Base-by-base conservation (phyloP, 2,329 filamentous ascomycete genomes). In the Cryphonectria parasitica region DNA sequence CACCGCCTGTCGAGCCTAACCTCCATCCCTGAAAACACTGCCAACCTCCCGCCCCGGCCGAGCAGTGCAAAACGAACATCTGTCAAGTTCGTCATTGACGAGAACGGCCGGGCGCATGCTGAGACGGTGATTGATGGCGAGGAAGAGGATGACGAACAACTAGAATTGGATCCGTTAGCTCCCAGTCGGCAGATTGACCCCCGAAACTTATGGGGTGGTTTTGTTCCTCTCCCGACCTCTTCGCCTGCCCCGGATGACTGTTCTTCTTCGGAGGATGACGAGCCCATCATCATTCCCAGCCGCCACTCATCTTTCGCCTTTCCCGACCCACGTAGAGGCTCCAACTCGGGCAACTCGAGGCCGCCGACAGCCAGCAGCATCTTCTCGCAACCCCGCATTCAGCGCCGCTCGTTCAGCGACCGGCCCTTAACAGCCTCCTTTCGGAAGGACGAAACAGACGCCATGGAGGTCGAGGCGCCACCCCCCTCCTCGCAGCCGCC, bases 281-380 rank as follows among this genome's bases (percentile, higher is more conserved):
- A 91, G 69, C 88, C 87, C 17, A 90, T 91, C 72, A 84, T 90
- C 65, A 88, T 91, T 54, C 88, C 89, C 41, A 90, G 88, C 76
- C 83, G 88, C 60, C 87, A 84, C 72, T 82, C 82, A 4, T 90
- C 88, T 0, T 90, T 90, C 77, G 85, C 84, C 1, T 78, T 89
- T 10, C 87, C 87, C 0, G 86, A 88, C 68, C 85, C 87, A 0
- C 79, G 68, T n/a, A 66, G 60, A 19, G 66, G 39, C 39, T 72
- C 66, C 28, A 56, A 39, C 45, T 72, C 71, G 31, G 60, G 62
- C 36, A 68, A 36, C 62, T 64, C 69, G 11, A 65, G 69, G 3
- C 71, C 71, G 25, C 66, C 71, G 17, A 68, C 56, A 13, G 25
- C 66, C 17, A 56, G 19, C 75, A 77, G 43, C 71, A 66, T 70